Evolutionary conservation across 352 stramenopile genomes (phyloP), one percentile per base, ranked within the genome.

Genomic region (Phytophthora chlamydospora): DNA sequence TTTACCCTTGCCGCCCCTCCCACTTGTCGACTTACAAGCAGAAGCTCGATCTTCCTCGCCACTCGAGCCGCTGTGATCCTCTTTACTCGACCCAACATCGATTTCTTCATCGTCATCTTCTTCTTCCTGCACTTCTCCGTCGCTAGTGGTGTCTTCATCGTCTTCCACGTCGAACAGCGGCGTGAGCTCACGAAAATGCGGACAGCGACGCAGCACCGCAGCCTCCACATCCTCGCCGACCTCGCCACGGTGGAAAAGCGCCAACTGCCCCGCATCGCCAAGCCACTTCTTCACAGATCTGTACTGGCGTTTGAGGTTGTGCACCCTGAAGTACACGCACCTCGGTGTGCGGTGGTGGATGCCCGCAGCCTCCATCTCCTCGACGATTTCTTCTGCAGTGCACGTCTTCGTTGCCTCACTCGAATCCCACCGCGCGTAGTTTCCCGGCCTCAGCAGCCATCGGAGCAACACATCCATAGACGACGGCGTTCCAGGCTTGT

Each of bases 401-500:
- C 4, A 13, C 21, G 17, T 8, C 17, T 24, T 41, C 27, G 32
- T 40, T n/a, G 12, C 16, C 3, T 46, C 8, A 0, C 13, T 19
- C 12, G 50, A 31, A 38, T 33, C 17, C 50, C 50, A 60, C 9
- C 16, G 33, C 16, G 41, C 14, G 40, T 39, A 48, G 16, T 51
- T 60, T 6, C 40, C 52, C 16, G 52, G 52, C 21, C 6, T 51
- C 11, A 35, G 8, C 52, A 60, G 24, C 38, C 39, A 60, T 17
- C 40, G 3, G 6, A 60, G 11, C 31, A 60, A 14, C 8, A 60
- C 6, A 21, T 60, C 31, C 13, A 45, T 31, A 8, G 40, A 50
- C 9, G 40, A 51, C 14, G 41, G 41, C n/a, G 3, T 11, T n/a
- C 32, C 32, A 14, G 16, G n/a, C 17, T 33, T 43, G 16, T 33